These are phyloP conservation scores for Hirschioporus abietinus DNA, from an alignment of 768 basidiomycete species.

Conservation along the genomic window DNA sequence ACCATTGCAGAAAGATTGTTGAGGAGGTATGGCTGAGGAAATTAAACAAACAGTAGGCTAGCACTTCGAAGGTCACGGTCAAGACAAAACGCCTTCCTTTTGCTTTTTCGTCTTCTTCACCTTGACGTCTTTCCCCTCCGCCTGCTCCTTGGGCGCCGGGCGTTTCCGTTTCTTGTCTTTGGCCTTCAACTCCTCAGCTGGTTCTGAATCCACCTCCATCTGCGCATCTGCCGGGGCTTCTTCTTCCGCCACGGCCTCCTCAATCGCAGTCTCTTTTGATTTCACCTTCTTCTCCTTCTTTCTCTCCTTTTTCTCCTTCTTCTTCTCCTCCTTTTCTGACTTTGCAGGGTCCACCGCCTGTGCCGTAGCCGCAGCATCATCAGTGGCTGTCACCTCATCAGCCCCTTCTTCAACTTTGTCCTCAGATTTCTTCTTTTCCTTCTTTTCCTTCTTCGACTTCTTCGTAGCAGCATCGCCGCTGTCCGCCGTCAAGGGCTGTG, in stretches of 20 bases:
- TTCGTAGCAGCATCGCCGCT: background rate
- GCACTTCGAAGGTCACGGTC: background rate
- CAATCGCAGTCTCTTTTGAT: slow-evolving; percentile 9
- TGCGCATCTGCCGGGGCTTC: slow-evolving; percentile 8
- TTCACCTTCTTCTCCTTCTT: slow-evolving; percentile 20
- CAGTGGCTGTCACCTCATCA: slow-evolving; percentile 15
- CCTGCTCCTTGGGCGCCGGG: slow-evolving; percentile 16
- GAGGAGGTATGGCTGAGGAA: background rate
- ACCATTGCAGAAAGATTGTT: background rate
- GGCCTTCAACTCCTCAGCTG: slow-evolving; percentile 18
- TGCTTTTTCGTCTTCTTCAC: slow-evolving; percentile 26
- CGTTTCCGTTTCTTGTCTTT: slow-evolving; percentile 25
- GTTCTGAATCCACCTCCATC: slow-evolving; percentile 7
- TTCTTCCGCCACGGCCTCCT: background rate
- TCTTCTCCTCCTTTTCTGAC: slow-evolving; percentile 10
- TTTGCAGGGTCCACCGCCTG: slow-evolving; percentile 2
- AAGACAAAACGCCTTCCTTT: slow-evolving; percentile 7
- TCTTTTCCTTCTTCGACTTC: slow-evolving; percentile 23
- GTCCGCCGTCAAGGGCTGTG: background rate
- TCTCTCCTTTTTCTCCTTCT: slow-evolving; percentile 20
- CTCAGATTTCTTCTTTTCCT: slow-evolving; percentile 20
- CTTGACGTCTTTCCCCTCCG: slow-evolving; percentile 20
- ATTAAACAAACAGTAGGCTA: background rate
- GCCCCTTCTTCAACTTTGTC: slow-evolving; percentile 14
- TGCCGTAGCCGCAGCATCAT: slow-evolving; percentile 5